These are phyloP conservation scores for Rhytidhysteron rufulum DNA, from an alignment of 2,329 filamentous ascomycete genomes.

Conservation along the genomic window DNA sequence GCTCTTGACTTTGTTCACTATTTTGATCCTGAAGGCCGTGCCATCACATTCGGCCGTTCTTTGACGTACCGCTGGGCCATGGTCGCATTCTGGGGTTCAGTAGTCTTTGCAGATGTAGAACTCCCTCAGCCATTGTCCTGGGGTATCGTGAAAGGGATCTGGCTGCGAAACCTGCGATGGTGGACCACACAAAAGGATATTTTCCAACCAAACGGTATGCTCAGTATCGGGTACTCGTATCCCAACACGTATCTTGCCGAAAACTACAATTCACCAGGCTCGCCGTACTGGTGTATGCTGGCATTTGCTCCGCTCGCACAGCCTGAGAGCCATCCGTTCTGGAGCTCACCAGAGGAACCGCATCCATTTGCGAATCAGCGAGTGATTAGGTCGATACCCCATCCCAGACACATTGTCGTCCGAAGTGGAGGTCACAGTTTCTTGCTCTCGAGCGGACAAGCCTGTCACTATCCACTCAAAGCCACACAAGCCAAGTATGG, in stretches of 20 bases:
- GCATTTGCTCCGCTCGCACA: slow-evolving; percentile 72
- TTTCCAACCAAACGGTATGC: slow-evolving; percentile 69
- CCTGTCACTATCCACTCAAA: slow-evolving; percentile 79
- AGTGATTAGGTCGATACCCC: slow-evolving; percentile 57
- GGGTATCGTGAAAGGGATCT: slow-evolving; percentile 74
- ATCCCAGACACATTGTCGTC: slow-evolving; percentile 71
- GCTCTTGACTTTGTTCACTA: slow-evolving; percentile 73
- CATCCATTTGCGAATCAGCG: slow-evolving; percentile 55
- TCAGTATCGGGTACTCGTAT: slow-evolving; percentile 74
- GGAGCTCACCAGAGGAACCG: slow-evolving; percentile 64
- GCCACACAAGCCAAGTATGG: slow-evolving; percentile 80
- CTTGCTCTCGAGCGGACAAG: slow-evolving; percentile 67
- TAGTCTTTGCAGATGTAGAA: slow-evolving; percentile 72
- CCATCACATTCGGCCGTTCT: slow-evolving; percentile 73
- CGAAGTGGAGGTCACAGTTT: slow-evolving; percentile 71
- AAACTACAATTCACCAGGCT: slow-evolving; percentile 76
- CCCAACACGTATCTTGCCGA: slow-evolving; percentile 79
- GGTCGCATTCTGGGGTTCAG: slow-evolving; percentile 77
- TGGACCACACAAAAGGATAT: slow-evolving; percentile 74
- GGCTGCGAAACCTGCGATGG: slow-evolving; percentile 71
- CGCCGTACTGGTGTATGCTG: slow-evolving; percentile 73
- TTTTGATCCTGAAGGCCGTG: slow-evolving; percentile 66
- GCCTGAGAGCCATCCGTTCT: slow-evolving; percentile 68
- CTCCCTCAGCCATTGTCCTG: slow-evolving; percentile 68
- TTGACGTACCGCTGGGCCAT: slow-evolving; percentile 82